Evolutionary conservation across 2,329 filamentous ascomycete genomes (phyloP).

Genomic region (Colletotrichum brevisporum): DNA sequence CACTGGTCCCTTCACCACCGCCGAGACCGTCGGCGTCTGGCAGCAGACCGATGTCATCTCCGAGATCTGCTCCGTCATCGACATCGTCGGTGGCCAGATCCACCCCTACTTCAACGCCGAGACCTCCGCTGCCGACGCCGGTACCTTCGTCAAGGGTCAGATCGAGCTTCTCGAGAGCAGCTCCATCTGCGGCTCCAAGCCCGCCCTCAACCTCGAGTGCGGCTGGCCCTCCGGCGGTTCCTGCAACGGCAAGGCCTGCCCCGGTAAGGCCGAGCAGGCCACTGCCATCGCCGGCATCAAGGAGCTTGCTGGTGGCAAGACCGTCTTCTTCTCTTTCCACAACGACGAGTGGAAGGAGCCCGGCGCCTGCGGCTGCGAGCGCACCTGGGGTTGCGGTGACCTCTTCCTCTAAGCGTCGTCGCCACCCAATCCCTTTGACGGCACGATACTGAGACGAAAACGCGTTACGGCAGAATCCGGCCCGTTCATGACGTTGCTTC

Average conservation of each 20-base stretch:
- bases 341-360: conserved; percentile 87
- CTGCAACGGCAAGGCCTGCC: conserved; percentile 80
- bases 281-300: conserved; percentile 81
- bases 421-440: conserved; percentile 1
- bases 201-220: conserved; percentile 87
- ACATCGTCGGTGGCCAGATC: conserved; percentile 87
- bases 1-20: conserved; percentile 83
- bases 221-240: conserved; percentile 85
- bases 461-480: background rate
- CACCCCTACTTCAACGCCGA: conserved; percentile 94
- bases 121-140: conserved; percentile 75
- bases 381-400: conserved; percentile 79
- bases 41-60: conserved; percentile 70
- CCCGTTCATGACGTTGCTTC: conserved; percentile 7
- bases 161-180: conserved; percentile 75
- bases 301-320: conserved; percentile 73
- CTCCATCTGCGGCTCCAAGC: conserved; percentile 77
- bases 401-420: conserved; percentile 55
- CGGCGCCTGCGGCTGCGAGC: conserved; percentile 81
- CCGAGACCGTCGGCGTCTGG: conserved; percentile 88
- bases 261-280: conserved; percentile 77
- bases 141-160: conserved; percentile 81
- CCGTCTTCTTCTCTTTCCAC: conserved; percentile 85
- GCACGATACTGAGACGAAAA: conserved; percentile 11
- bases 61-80: conserved; percentile 79